A percentile compares a stretch with the other conserved stretches of the same genome.
These are phyloP conservation scores for Rhodotorula mucilaginosa DNA, from an alignment of 1,284 basidiomycete species.

Conservation along the genomic window DNA sequence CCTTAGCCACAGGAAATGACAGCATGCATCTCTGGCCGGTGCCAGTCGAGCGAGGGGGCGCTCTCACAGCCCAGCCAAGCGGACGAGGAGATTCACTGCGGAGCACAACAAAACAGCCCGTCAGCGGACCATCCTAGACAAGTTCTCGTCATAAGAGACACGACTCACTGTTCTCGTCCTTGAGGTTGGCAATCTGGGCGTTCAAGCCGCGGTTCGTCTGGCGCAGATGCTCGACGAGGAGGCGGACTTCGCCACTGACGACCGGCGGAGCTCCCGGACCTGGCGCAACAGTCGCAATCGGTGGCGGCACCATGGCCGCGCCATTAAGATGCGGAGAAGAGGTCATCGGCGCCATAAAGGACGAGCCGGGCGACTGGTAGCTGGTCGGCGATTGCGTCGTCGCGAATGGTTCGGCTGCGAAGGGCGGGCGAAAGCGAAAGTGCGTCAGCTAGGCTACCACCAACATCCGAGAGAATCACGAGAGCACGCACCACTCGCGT, in stretches of 20 bases:
- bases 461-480: too few relatives aligned
- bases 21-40: neutral
- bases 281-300: neutral
- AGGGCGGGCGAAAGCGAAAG: neutral
- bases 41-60: neutral
- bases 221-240: conserved; percentile 10
- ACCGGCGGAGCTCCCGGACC: too few relatives aligned
- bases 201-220: conserved; percentile 2
- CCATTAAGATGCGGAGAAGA: neutral
- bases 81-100: conserved; percentile 1
- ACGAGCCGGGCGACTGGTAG: neutral
- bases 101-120: neutral
- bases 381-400: neutral
- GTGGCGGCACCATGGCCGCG: too few relatives aligned
- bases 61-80: neutral
- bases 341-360: neutral
- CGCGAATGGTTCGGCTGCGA: neutral
- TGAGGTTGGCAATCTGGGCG: neutral
- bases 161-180: conserved; percentile 12
- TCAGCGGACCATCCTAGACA: neutral
- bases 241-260: neutral
- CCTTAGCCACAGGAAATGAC: too few relatives aligned
- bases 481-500: neutral
- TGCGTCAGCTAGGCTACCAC: neutral
- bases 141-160: too few relatives aligned